Percentiles rank a stretch among this genome's conserved stretches.
Evolutionary conservation across 306 rosid species (phyloP).

Genomic region (Ormosia semicastrata): DNA sequence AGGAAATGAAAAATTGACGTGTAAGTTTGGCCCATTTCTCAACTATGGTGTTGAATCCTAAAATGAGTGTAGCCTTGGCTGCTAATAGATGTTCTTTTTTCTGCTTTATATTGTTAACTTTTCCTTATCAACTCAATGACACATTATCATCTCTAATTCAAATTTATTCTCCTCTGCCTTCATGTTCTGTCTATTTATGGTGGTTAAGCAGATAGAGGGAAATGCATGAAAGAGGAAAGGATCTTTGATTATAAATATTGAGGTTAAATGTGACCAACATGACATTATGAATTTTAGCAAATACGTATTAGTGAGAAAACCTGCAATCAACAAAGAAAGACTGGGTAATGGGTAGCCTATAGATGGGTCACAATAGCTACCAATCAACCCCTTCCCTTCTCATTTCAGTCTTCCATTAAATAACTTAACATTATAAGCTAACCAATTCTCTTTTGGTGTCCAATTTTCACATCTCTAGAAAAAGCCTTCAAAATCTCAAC

Average conservation of each 20-base stretch:
- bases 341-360: neutral
- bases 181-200: constrained; percentile 17
- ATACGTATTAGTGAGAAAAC: neutral
- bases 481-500: neutral
- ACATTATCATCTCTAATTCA: constrained; percentile 19
- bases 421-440: neutral
- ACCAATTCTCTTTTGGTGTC: neutral
- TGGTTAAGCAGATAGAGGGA: constrained; percentile 25
- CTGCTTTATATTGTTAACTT: constrained; percentile 23
- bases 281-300: neutral
- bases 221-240: constrained; percentile 27
- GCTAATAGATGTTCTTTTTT: constrained; percentile 13
- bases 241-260: neutral
- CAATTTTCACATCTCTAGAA: neutral
- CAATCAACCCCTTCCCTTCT: neutral
- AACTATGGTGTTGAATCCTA: constrained; percentile 12
- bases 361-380: constrained; percentile 14
- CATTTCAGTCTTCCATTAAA: constrained; percentile 9
- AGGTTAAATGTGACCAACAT: neutral
- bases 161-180: neutral
- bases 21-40: constrained; percentile 24
- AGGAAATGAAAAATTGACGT: constrained; percentile 14
- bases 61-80: constrained; percentile 14
- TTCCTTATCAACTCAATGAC: constrained; percentile 10
- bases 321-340: neutral